Base-by-base conservation (phyloP, 345 rosid species). In the Mangifera indica region DNA sequence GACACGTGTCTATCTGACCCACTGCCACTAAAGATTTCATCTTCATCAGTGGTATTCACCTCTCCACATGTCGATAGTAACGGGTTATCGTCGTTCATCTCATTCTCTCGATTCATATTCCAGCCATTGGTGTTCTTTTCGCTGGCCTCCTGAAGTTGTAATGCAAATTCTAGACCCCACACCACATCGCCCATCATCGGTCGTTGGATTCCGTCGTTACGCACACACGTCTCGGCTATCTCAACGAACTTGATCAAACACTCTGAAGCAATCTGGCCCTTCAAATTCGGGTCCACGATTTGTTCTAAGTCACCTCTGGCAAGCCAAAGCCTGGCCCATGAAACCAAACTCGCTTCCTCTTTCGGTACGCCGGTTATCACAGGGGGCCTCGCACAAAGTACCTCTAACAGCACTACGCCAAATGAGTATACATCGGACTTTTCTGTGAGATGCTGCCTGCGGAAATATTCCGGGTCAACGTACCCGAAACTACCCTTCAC, bases 401-500 rank as follows among this genome's bases (percentile, higher is more conserved):
- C 81, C 63, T 82, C 85, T 7, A 70, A 63, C 8, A 82, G 56
- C 53, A 79, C 77, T 12, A 79, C 80, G 3, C 85, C 85, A 46
- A 82, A 79, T 1, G 82, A 73, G 46, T 60, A 82, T 11, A 78
- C 80, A 25, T 81, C 82, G 10, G 76, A 78, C 65, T 75, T 78
- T 25, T 76, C 80, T 1, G 74, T 72, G 42, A 76, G 68, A 55
- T 73, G 60, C 72, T 69, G 72, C 22, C 60, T 13, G 2, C 67
- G 54, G 55, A 11, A 55, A 58, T 78, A 65, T 57, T 82, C 82
- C 0, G 82, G 80, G 32, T 68, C 82, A 22, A 76, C 42, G 24
- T 82, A 82, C 18, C 82, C 85, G 10, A 61, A 57, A 25, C 72
- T 78, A 7, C 85, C 85, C 55, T 73, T 78, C 13, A 73, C 81